phyloP scores from a whole-genome alignment of 495 filamentous ascomycete species.

The Podospora appendiculata region DNA sequence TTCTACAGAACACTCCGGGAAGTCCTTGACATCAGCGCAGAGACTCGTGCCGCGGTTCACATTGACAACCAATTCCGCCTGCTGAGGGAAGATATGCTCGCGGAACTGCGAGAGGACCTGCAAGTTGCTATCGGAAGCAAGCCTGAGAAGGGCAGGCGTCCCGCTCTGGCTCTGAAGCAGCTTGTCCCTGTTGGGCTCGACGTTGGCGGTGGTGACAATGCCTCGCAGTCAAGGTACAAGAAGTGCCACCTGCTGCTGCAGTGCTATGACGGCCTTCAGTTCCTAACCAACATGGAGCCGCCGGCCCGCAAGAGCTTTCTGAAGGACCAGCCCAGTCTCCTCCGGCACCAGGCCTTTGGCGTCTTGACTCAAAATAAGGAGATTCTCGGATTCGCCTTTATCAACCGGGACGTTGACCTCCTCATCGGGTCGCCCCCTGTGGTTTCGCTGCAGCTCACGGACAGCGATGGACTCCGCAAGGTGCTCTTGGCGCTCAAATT shows the following conservation, averaged over 20 bases:
- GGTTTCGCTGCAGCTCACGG: slow-evolving; percentile 45
- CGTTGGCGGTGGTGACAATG: slow-evolving; percentile 15
- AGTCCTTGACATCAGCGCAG: slow-evolving; percentile 22
- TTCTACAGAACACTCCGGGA: slow-evolving; percentile 49
- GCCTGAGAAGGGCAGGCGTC: slow-evolving; percentile 25
- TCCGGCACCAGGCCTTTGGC: slow-evolving; percentile 55
- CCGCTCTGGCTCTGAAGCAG: slow-evolving; percentile 18
- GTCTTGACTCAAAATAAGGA: slow-evolving; percentile 46
- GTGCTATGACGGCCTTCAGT: slow-evolving; percentile 36
- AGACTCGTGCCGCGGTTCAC: slow-evolving; percentile 42
- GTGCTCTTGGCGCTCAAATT: slow-evolving; percentile 34
- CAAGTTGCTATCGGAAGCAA: slow-evolving; percentile 36
- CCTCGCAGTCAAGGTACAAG: slow-evolving; percentile 6
- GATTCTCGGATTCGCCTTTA: slow-evolving; percentile 53
- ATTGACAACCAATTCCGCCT: slow-evolving; percentile 77
- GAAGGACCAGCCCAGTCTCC: slow-evolving; percentile 36
- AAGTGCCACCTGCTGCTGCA: slow-evolving; percentile 39
- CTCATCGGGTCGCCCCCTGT: slow-evolving; percentile 39
- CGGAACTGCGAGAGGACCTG: slow-evolving; percentile 54
- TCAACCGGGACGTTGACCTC: slow-evolving; percentile 50
- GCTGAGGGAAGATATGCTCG: slow-evolving; percentile 66
- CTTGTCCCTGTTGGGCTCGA: slow-evolving; percentile 16
- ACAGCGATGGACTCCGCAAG: slow-evolving; percentile 23
- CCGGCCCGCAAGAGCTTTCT: slow-evolving; percentile 39
- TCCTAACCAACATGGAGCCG: slow-evolving; percentile 21